Conservation (phyloP, 768 basidiomycete species). For the Tylopilus rubrobrunneus region DNA sequence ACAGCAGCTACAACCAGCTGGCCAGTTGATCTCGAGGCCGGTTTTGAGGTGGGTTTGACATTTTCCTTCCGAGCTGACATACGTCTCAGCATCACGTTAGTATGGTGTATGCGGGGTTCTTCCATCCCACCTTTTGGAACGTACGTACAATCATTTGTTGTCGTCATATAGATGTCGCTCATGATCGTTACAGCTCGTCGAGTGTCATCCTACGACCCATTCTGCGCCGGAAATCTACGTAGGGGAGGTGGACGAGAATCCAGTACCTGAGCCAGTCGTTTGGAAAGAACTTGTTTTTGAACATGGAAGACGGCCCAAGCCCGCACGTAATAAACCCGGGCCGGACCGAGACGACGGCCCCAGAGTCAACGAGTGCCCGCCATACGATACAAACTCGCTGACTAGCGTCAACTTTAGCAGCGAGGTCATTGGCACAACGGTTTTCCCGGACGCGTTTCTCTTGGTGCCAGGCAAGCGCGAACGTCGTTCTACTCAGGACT, state of each 20-base stretch:
- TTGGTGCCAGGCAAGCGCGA: not conserved
- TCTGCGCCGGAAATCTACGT: conserved; percentile 17
- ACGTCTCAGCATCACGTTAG: conserved; percentile 10
- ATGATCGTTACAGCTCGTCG: conserved; percentile 5
- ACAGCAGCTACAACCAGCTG: not conserved
- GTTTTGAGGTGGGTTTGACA: conserved; percentile 3
- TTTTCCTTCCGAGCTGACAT: not conserved
- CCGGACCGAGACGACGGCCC: not conserved
- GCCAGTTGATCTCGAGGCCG: conserved; percentile 8
- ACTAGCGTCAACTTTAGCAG: conserved; percentile 9
- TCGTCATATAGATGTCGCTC: not conserved
- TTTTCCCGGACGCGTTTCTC: conserved; percentile 9
- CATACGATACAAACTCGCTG: conserved; percentile 11
- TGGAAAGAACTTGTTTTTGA: conserved; percentile 14
- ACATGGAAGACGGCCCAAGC: conserved; percentile 5
- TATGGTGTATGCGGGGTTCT: conserved; percentile 20
- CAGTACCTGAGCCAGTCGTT: not conserved
- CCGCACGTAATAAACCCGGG: not conserved
- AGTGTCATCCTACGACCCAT: conserved; percentile 13
- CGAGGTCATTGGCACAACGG: conserved; percentile 13
- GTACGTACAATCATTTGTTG: not conserved
- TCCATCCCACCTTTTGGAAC: conserved; percentile 22
- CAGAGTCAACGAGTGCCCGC: not conserved
- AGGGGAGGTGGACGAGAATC: conserved; percentile 13
- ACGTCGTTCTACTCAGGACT: not conserved